Conservation (phyloP, 2,329 filamentous ascomycete genomes). For the Pestalotiopsis sp. region DNA sequence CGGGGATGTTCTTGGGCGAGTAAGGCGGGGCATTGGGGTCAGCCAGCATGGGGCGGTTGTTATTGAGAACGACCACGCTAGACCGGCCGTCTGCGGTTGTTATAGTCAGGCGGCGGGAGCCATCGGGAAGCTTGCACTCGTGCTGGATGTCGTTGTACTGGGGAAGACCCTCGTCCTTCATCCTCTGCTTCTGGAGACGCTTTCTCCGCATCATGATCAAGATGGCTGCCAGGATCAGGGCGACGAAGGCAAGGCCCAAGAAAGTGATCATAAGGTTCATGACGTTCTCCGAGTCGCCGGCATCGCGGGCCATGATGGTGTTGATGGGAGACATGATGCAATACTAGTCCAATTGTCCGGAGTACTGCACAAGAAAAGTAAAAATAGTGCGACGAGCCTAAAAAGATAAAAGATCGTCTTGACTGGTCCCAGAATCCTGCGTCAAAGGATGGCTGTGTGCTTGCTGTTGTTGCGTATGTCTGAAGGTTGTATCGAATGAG, state of each 20-base stretch:
- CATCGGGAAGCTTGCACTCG: slow-evolving; percentile 42
- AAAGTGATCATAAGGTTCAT: slow-evolving; percentile 80
- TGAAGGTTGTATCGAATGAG: slow-evolving; percentile 5
- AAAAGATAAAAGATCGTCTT: slow-evolving; percentile 21
- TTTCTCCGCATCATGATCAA: slow-evolving; percentile 76
- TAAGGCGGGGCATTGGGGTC: slow-evolving; percentile 76
- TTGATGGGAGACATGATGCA: slow-evolving; percentile 40
- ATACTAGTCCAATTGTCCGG: slow-evolving; percentile 1
- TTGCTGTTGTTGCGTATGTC: not conserved
- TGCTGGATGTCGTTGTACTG: slow-evolving; percentile 66
- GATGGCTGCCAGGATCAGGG: slow-evolving; percentile 66
- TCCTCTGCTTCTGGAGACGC: slow-evolving; percentile 44
- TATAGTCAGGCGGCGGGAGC: slow-evolving; percentile 59
- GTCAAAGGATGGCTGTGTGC: slow-evolving; percentile 22
- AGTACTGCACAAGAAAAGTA: slow-evolving; percentile 7
- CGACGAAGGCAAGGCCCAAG: slow-evolving; percentile 75
- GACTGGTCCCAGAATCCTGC: slow-evolving; percentile 18
- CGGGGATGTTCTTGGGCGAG: slow-evolving; percentile 82
- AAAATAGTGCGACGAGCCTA: slow-evolving; percentile 27
- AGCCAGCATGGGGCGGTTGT: slow-evolving; percentile 69
- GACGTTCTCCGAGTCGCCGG: slow-evolving; percentile 57
- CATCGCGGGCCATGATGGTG: slow-evolving; percentile 40
- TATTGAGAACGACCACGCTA: slow-evolving; percentile 75
- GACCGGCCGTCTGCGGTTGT: slow-evolving; percentile 60
- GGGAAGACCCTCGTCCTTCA: slow-evolving; percentile 61